A percentile compares a stretch with the other conserved stretches of the same genome.
These are phyloP conservation scores for Rosa persica DNA, from an alignment of 306 rosid genomes.

Conservation along the genomic window DNA sequence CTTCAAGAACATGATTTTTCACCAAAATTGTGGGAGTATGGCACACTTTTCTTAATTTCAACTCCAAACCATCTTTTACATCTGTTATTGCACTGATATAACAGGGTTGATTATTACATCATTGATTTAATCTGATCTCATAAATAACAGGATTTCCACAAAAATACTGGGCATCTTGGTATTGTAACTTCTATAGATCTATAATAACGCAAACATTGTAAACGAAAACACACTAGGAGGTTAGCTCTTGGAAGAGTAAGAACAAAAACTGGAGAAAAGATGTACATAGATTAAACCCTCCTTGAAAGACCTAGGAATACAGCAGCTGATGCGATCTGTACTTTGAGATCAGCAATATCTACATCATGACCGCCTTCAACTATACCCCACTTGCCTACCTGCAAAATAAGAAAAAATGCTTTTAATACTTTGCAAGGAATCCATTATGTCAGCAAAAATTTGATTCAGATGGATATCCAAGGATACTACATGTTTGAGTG, in stretches of 20 bases:
- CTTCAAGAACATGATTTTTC: neutral
- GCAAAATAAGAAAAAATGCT: slow-evolving; percentile 16
- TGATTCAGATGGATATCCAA: neutral
- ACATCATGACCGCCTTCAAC: slow-evolving; percentile 99
- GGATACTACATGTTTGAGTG: neutral
- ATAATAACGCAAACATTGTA: slow-evolving; percentile 11
- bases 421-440: neutral
- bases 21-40: neutral
- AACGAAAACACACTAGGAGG: slow-evolving; percentile 15
- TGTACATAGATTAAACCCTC: slow-evolving; percentile 28
- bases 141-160: slow-evolving; percentile 19
- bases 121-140: slow-evolving; percentile 16
- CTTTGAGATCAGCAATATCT: slow-evolving; percentile 82
- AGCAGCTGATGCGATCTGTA: slow-evolving; percentile 73
- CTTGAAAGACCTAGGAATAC: slow-evolving; percentile 84
- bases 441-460: neutral
- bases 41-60: slow-evolving; percentile 18
- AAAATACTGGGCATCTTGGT: slow-evolving; percentile 11
- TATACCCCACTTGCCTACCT: slow-evolving; percentile 88
- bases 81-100: slow-evolving; percentile 1
- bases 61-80: neutral
- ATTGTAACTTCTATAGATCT: slow-evolving; percentile 30
- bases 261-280: neutral
- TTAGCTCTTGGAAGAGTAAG: slow-evolving; percentile 17
- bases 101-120: slow-evolving; percentile 18